Conservation (phyloP, 1,139 yeast species). For the Hanseniaspora gamundiae region DNA sequence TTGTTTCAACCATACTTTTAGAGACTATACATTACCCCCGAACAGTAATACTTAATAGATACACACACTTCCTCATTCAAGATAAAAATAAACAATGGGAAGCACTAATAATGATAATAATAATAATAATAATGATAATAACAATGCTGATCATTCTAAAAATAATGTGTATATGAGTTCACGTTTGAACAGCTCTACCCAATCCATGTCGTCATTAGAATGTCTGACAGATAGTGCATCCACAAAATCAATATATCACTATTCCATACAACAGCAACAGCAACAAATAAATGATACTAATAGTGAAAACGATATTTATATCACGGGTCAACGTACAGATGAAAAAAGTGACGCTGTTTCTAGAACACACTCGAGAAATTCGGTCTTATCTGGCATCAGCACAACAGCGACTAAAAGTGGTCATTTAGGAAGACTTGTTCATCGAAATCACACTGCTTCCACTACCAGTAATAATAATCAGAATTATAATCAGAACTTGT, state of each 20-base stretch:
- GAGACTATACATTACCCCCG: no score
- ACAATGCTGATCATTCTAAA: no score
- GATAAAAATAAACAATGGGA: no score
- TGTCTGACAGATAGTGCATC: background rate
- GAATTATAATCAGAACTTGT: no score
- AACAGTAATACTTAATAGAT: no score
- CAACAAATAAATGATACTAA: background rate
- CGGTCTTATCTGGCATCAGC: background rate
- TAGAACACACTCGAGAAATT: background rate
- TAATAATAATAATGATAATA: no score
- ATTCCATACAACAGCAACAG: background rate
- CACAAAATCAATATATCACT: background rate
- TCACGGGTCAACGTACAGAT: no score
- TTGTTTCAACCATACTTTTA: no score
- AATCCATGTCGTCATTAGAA: background rate
- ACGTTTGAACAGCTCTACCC: background rate
- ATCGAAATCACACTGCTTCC: background rate
- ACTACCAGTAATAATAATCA: background rate
- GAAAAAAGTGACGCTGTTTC: background rate
- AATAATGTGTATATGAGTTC: background rate
- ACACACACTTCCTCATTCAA: no score
- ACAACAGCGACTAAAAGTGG: background rate
- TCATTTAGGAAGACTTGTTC: background rate
- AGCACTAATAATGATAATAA: no score
- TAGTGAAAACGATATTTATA: background rate